Evolutionary conservation across 2,329 filamentous ascomycete genomes (phyloP), one percentile per base, ranked within the genome.

Genomic region (Fusarium ramigenum): DNA sequence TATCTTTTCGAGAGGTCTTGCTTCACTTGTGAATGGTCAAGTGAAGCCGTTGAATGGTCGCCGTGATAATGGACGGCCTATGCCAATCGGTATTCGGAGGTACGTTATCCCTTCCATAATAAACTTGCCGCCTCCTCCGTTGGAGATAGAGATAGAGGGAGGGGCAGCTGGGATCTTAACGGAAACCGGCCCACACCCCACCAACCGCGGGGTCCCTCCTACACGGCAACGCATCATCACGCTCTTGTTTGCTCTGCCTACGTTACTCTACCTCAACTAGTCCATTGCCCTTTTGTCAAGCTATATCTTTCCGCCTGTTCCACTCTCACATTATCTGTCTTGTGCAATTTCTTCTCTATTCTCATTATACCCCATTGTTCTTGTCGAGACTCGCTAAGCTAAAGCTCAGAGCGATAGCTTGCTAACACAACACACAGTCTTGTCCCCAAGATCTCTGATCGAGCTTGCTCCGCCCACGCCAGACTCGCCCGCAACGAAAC

Each of bases 401-500:
- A 50, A 52, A 67, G 69, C 72, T 65, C 60, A 57, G 52, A 75
- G 73, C 76, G 75, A 60, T 62, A 75, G 75, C 71, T 69, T 74
- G 54, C 63, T 70, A 66, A 71, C 68, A n/a, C 50, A 43, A 30
- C 63, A 52, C 19, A 19, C 58, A 80, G 78, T 62, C 70, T 80
- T 61, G 70, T 79, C 50, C 72, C 75, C 25, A 69, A 72, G 62
- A 78, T 75, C 42, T 71, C 78, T 60, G 72, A 71, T 64, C 79
- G 81, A 71, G 77, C 72, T 71, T 83, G 82, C 65, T 83, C 82
- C 49, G 80, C 79, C 63, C 82, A 81, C 74, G 80, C 80, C 60
- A 76, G 80, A 77, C 75, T 78, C 61, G 80, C 81, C 66, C 75
- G 75, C 59, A 80, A 80, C 69, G 78, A 75, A 59, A 78, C 75